Percentiles rank a stretch among this genome's conserved stretches.
Conservation (phyloP, 768 basidiomycete species). For the Auricularia auricula-judae region DNA sequence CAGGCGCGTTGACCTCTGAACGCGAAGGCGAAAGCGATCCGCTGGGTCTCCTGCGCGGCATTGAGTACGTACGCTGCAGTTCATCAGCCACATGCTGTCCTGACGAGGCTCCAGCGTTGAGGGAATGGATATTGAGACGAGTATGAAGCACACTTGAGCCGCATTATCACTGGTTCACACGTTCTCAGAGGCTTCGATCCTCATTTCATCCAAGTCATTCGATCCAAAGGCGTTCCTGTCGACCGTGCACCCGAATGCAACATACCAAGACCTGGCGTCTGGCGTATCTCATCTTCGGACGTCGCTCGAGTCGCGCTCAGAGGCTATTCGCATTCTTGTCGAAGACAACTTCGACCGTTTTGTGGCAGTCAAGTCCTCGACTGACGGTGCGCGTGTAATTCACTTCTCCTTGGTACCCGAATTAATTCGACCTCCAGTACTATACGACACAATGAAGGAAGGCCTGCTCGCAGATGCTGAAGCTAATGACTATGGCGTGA, state of each 20-base stretch:
- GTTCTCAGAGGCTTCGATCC: conserved; percentile 58
- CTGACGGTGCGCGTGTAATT: conserved; percentile 53
- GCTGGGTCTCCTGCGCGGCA: conserved; percentile 49
- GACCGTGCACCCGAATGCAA: conserved; percentile 86
- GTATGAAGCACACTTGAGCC: conserved; percentile 32
- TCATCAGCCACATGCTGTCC: conserved; percentile 4
- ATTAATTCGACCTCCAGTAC: conserved; percentile 35
- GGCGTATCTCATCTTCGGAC: conserved; percentile 66
- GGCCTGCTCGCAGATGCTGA: conserved; percentile 57
- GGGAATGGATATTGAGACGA: conserved; percentile 68
- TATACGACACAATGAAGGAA: conserved; percentile 89
- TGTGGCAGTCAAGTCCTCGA: conserved; percentile 92
- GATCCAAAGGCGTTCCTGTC: conserved; percentile 92
- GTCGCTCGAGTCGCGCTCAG: conserved; percentile 82
- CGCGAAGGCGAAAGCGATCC: conserved; percentile 57
- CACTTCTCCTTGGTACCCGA: neutral
- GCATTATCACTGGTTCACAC: conserved; percentile 1
- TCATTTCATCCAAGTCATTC: conserved; percentile 88
- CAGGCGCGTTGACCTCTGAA: conserved; percentile 52
- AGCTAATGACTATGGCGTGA: conserved; percentile 66
- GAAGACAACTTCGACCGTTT: conserved; percentile 98
- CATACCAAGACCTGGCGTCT: conserved; percentile 77
- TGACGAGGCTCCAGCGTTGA: conserved; percentile 31
- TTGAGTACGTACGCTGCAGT: neutral
- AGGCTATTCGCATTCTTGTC: conserved; percentile 89